phyloP scores from a whole-genome alignment of 2,329 filamentous ascomycete genomes.

The Fusarium cicatricum region DNA sequence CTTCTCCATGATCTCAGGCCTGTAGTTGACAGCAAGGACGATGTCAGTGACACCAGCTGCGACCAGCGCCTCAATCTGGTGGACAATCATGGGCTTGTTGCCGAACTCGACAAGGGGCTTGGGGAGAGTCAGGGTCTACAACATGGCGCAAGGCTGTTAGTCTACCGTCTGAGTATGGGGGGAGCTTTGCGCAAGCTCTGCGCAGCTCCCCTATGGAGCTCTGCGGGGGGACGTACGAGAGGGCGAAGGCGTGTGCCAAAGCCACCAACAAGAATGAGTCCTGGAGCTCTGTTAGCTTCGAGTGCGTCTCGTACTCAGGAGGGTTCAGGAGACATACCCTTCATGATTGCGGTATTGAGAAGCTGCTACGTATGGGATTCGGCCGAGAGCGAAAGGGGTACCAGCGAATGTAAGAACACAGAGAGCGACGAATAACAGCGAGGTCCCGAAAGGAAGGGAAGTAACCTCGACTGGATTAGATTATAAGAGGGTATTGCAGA shows the following conservation, averaged over 20 bases:
- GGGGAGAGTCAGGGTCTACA: slow-evolving; percentile 90
- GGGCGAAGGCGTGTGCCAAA: slow-evolving; percentile 98
- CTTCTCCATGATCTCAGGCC: slow-evolving; percentile 96
- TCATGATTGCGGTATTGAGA: slow-evolving; percentile 46
- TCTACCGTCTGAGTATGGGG: neutral
- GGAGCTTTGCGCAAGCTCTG: slow-evolving; percentile 14
- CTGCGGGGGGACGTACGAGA: slow-evolving; percentile 70
- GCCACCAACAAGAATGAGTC: slow-evolving; percentile 98
- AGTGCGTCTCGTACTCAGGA: neutral
- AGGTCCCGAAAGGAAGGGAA: slow-evolving; percentile 36
- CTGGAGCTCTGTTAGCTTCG: slow-evolving; percentile 56
- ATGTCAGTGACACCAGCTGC: slow-evolving; percentile 96
- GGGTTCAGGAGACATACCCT: slow-evolving; percentile 43
- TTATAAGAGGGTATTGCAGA: slow-evolving; percentile 38
- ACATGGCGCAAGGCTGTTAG: slow-evolving; percentile 35
- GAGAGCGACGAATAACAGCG: slow-evolving; percentile 34
- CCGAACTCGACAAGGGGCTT: slow-evolving; percentile 98
- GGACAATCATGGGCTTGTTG: slow-evolving; percentile 99
- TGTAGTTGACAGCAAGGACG: slow-evolving; percentile 98
- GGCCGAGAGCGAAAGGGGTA: slow-evolving; percentile 27
- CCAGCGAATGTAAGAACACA: slow-evolving; percentile 35
- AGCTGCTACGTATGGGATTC: slow-evolving; percentile 30
- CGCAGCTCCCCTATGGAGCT: slow-evolving; percentile 21
- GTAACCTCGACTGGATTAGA: slow-evolving; percentile 40
- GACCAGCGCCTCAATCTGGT: slow-evolving; percentile 95